These are phyloP conservation scores for Penicillium sp. DNA, from an alignment of 2,329 filamentous ascomycete genomes.

Conservation along the genomic window DNA sequence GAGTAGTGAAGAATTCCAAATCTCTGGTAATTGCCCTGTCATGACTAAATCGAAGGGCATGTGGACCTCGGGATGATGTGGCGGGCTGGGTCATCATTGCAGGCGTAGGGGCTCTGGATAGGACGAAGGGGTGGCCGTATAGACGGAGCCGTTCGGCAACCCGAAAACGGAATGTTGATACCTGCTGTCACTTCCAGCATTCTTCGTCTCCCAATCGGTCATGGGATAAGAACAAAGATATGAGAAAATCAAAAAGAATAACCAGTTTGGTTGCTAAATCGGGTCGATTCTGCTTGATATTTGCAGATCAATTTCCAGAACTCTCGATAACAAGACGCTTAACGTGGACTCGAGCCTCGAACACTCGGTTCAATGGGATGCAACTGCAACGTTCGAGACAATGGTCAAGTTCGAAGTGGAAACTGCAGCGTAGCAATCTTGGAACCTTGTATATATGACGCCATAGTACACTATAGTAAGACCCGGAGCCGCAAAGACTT, in stretches of 20 bases:
- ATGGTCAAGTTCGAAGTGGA: conserved; percentile 22
- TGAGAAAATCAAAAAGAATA: not conserved
- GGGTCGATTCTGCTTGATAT: not conserved
- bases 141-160: conserved; percentile 10
- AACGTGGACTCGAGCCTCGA: not conserved
- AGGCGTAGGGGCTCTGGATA: not conserved
- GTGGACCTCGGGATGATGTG: conserved; percentile 9
- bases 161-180: conserved; percentile 26
- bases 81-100: conserved; percentile 7
- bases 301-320: not conserved
- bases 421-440: conserved; percentile 16
- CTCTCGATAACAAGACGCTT: not conserved
- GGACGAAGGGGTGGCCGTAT: not conserved
- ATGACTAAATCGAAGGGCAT: not conserved
- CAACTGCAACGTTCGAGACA: conserved; percentile 29
- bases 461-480: conserved; percentile 2
- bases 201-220: not conserved
- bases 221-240: not conserved
- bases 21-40: conserved; percentile 7
- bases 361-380: conserved; percentile 13
- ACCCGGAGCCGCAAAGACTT: not conserved
- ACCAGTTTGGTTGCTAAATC: not conserved
- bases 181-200: conserved; percentile 10
- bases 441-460: conserved; percentile 12
- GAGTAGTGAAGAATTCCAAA: conserved; percentile 13